Evolutionary conservation across 257 asterid species (phyloP), one percentile per base, ranked within the genome.

Genomic region (Haberlea rhodopensis): DNA sequence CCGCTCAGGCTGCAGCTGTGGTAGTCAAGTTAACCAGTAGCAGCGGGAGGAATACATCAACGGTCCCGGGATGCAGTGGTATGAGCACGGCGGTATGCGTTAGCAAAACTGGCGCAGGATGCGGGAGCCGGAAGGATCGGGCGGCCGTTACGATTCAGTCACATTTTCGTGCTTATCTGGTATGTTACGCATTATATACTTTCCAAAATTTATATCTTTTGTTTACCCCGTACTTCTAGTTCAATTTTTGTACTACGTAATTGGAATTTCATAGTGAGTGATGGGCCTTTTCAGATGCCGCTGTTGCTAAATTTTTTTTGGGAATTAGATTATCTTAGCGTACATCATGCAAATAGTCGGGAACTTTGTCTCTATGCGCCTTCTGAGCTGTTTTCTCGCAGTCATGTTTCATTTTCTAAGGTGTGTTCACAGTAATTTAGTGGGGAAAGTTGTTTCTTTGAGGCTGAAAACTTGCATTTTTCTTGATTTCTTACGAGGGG

Each of bases 1-100:
- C 95, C 0, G 91, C 90, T 23, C 87, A 81, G 9, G 95, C 96
- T 0, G 96, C 87, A 4, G 92, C 87, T 5, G 88, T 77, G n/a
- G 95, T 86, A 0, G 95, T 86, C 61, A 77, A 81, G 72, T 83
- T 88, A 18, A 76, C 82, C 70, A 78, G 79, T 0, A 76, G 79
- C 73, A 79, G 84, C 67, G 90, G 94, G 0, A 69, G 85, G 74
- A 60, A 3, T 24, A 29, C 46, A 13, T 24, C 79, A 34, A 28
- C 76, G 28, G 64, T 53, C 43, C 57, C 55, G 19, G 79, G 75
- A 57, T 32, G 66, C 24, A 51, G 61, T 54, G 55, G 51, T 34
- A 66, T 15, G 52, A 6, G 6, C 24, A 22, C 76, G 0, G 19
- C 56, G 57, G 73, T 67, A 28, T 25, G 26, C 48, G 63, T 65